Percentiles rank a stretch among this genome's conserved stretches.
Evolutionary conservation across 164 flowering plant genomes (phyloP).

Genomic region (Dillenia suffruticosa): DNA sequence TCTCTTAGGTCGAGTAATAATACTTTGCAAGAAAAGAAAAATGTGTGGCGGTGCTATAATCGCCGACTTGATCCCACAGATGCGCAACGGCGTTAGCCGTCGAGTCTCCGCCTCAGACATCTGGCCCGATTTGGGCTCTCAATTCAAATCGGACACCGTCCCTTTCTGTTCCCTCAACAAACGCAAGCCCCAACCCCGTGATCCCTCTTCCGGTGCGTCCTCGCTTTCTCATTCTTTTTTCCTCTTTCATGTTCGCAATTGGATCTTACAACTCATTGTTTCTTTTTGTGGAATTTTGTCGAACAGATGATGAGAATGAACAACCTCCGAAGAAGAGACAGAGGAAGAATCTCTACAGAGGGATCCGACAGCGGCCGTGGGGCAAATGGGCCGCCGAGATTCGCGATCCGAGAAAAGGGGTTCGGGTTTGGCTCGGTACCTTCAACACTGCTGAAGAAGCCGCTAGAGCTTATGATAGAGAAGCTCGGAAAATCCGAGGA

Average conservation of each 20-base stretch:
- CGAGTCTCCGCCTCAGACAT: slow-evolving; percentile 28
- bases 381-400: slow-evolving; percentile 99
- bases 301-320: slow-evolving; percentile 23
- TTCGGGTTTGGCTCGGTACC: slow-evolving; percentile 93
- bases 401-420: slow-evolving; percentile 92
- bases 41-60: slow-evolving; percentile 82
- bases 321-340: slow-evolving; percentile 37
- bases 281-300: slow-evolving; percentile 1
- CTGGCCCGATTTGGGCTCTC: slow-evolving; percentile 38
- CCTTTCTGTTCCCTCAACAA: background rate
- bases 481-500: slow-evolving; percentile 84
- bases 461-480: slow-evolving; percentile 86
- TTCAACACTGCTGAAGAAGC: slow-evolving; percentile 94
- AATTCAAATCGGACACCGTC: slow-evolving; percentile 12
- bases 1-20: background rate
- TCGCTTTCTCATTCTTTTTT: background rate
- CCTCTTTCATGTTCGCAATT: background rate
- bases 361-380: slow-evolving; percentile 92
- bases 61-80: slow-evolving; percentile 38
- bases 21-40: background rate
- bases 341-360: slow-evolving; percentile 86
- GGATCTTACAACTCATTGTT: too few relatives aligned
- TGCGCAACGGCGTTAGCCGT: slow-evolving; percentile 1
- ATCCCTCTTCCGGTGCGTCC: slow-evolving; percentile 29
- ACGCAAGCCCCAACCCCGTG: slow-evolving; percentile 9